phyloP scores from a whole-genome alignment of 1,284 basidiomycete genomes.

The Cryptococcus wingfieldii region DNA sequence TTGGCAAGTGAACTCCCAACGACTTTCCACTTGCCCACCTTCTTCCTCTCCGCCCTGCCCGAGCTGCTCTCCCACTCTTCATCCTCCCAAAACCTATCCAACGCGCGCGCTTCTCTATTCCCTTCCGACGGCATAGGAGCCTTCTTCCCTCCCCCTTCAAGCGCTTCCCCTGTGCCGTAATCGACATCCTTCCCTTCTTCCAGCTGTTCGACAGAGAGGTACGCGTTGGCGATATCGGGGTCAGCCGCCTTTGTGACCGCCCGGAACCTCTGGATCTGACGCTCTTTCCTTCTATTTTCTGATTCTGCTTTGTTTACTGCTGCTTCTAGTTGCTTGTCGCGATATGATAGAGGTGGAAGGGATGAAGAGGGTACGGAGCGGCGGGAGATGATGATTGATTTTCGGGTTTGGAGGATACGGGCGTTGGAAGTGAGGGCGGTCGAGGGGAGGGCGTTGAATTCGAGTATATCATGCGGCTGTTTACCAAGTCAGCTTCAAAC shows the following conservation, averaged over 20 bases:
- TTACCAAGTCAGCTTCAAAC: neutral
- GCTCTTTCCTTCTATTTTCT: conserved; percentile 15
- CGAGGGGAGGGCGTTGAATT: conserved; percentile 31
- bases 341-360: neutral
- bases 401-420: conserved; percentile 33
- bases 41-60: conserved; percentile 8
- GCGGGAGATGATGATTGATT: conserved; percentile 28
- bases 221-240: conserved; percentile 27
- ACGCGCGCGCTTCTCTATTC: conserved; percentile 21
- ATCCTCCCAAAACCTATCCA: conserved; percentile 33
- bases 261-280: conserved; percentile 41
- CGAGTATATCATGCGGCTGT: conserved; percentile 32
- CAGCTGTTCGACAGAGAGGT: conserved; percentile 23
- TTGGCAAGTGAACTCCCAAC: conserved; percentile 7
- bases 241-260: conserved; percentile 38
- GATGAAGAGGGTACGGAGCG: conserved; percentile 13
- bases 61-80: conserved; percentile 31
- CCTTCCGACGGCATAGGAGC: neutral
- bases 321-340: neutral
- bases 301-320: conserved; percentile 8
- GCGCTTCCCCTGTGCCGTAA: conserved; percentile 5
- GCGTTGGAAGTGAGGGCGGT: conserved; percentile 25
- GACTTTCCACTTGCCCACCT: conserved; percentile 24
- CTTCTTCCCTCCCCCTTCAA: conserved; percentile 7
- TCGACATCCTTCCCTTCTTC: conserved; percentile 7